These are phyloP conservation scores for Xanthoconium purpureum DNA, from an alignment of 768 basidiomycete species.

Conservation along the genomic window DNA sequence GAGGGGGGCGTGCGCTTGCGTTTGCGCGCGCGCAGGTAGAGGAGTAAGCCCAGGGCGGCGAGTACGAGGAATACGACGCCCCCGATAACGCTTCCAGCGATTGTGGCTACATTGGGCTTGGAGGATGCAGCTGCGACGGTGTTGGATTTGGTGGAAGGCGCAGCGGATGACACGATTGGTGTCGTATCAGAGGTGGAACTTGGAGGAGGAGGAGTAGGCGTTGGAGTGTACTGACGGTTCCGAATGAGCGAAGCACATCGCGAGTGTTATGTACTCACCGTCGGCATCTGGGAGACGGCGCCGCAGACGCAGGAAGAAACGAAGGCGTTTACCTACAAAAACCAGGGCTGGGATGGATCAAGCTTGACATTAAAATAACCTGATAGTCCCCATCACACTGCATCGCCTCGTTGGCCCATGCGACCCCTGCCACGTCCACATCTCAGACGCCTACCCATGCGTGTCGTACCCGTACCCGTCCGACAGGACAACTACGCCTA, in stretches of 20 bases:
- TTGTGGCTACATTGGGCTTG: slow-evolving; percentile 37
- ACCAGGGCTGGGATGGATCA: slow-evolving; percentile 5
- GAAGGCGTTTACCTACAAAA: neutral
- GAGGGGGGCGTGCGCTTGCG: slow-evolving; percentile 52
- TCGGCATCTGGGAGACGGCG: slow-evolving; percentile 6
- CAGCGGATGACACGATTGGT: neutral
- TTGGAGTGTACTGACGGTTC: no score
- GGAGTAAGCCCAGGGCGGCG: slow-evolving; percentile 33
- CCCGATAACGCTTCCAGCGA: slow-evolving; percentile 56
- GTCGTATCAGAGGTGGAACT: no score
- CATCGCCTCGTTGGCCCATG: slow-evolving; percentile 20
- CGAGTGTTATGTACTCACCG: slow-evolving; percentile 2
- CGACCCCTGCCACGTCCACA: slow-evolving; percentile 18
- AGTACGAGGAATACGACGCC: slow-evolving; percentile 40
- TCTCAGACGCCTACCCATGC: slow-evolving; percentile 45
- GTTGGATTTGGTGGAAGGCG: neutral
- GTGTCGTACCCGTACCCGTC: slow-evolving; percentile 74
- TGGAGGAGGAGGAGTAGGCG: no score
- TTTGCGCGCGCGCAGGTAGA: slow-evolving; percentile 41
- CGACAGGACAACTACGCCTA: slow-evolving; percentile 85
- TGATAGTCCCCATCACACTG: slow-evolving; percentile 6
- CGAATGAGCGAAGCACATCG: no score
- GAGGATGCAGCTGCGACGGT: slow-evolving; percentile 10
- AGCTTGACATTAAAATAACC: slow-evolving; percentile 1
- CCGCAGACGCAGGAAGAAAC: no score